phyloP scores from a whole-genome alignment of 2,329 filamentous ascomycete genomes.

The Stagonosporopsis tanaceti region DNA sequence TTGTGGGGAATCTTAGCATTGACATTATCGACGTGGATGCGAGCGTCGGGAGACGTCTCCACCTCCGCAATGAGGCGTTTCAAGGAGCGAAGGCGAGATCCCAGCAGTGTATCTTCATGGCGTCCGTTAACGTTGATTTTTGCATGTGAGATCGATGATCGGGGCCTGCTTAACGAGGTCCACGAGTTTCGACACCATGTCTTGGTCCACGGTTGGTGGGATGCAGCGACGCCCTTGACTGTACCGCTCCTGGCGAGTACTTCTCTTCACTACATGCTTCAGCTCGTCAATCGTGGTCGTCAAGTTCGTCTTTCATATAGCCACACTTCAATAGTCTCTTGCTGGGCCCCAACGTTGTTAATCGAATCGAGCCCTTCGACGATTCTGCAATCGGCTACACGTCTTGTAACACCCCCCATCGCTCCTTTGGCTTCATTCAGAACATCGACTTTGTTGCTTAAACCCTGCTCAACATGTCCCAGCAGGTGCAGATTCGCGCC shows the following conservation, averaged over 20 bases:
- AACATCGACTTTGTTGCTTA: too few species aligned
- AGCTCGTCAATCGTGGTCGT: not conserved
- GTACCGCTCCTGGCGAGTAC: not conserved
- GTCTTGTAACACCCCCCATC: not conserved
- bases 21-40: not conserved
- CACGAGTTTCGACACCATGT: not conserved
- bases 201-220: not conserved
- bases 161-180: not conserved
- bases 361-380: too few species aligned
- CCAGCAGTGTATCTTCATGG: not conserved
- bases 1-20: not conserved
- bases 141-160: not conserved
- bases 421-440: too few species aligned
- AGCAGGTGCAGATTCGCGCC: too few species aligned
- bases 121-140: not conserved
- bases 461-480: too few species aligned
- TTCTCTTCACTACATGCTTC: not conserved
- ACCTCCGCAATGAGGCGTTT: conserved; percentile 5
- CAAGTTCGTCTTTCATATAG: not conserved
- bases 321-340: not conserved
- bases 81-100: not conserved
- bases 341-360: not conserved
- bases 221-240: not conserved
- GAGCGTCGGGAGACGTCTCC: not conserved
- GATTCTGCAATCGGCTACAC: not conserved